Percentiles rank a stretch among this genome's conserved stretches.
Conservation (phyloP, 2,329 filamentous ascomycete genomes). For the Pezizomycotina sp. region DNA sequence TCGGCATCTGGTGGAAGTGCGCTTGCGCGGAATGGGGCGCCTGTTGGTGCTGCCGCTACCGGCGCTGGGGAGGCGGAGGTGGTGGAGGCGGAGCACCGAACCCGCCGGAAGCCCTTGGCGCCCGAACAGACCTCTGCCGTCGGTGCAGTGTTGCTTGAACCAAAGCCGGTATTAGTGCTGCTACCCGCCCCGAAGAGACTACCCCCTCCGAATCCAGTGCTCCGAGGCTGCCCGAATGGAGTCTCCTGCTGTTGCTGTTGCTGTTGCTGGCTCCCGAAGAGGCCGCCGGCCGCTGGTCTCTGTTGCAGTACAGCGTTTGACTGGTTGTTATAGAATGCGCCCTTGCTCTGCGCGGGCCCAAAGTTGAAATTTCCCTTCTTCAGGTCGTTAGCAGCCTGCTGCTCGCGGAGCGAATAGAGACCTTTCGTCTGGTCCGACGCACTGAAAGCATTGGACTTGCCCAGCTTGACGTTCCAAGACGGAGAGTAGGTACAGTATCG, state of each 20-base stretch:
- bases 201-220: neutral
- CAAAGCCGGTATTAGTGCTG: neutral
- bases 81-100: conserved; percentile 1
- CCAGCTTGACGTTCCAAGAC: conserved; percentile 42
- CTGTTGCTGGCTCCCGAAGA: conserved; percentile 3
- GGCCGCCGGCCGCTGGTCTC: neutral
- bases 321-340: conserved; percentile 4
- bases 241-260: neutral
- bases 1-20: too few species aligned
- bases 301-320: conserved; percentile 1
- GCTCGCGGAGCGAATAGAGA: conserved; percentile 15
- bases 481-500: conserved; percentile 39
- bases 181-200: neutral
- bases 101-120: neutral
- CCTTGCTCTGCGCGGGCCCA: too few species aligned
- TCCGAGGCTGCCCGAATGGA: conserved; percentile 2
- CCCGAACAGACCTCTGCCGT: neutral
- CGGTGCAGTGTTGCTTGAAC: conserved; percentile 4
- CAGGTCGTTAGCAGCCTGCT: too few species aligned
- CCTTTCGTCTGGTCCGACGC: conserved; percentile 9
- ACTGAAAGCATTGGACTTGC: conserved; percentile 19
- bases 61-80: neutral
- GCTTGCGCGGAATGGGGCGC: too few species aligned
- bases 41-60: too few species aligned
- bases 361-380: too few species aligned